Conservation (phyloP, 495 filamentous ascomycete species). For the Neurospora hispaniola region DNA sequence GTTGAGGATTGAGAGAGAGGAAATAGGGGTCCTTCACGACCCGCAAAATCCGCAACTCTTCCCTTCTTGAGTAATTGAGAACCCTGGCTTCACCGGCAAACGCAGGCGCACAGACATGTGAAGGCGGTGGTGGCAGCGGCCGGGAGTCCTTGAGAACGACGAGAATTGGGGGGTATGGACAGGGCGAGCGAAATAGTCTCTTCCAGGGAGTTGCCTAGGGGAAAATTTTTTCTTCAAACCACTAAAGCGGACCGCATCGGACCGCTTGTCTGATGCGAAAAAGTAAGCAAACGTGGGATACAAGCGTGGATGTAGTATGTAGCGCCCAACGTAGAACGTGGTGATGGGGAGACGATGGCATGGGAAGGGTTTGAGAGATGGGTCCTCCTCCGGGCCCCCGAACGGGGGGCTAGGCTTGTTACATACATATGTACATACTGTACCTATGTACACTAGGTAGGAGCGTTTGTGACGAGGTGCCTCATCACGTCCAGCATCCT, state of each 20-base stretch:
- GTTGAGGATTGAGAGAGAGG: not conserved
- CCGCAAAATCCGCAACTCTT: not conserved
- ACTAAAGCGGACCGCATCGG: not conserved
- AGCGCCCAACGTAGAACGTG: not conserved
- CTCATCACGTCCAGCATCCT: not conserved
- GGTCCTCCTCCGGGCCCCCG: not conserved
- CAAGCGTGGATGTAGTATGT: not conserved
- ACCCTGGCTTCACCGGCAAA: not conserved
- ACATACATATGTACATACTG: too few relatives aligned
- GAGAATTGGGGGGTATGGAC: not conserved
- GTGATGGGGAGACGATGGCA: not conserved
- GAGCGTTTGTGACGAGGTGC: not conserved
- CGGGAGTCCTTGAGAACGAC: not conserved
- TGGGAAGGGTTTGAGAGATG: not conserved
- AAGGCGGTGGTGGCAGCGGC: not conserved
- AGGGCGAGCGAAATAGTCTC: not conserved
- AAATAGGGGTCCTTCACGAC: not conserved
- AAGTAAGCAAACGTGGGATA: not conserved
- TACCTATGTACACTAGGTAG: not conserved
- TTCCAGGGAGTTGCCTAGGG: not conserved
- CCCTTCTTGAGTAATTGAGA: not conserved
- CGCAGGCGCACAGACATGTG: not conserved
- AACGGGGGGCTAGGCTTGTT: not conserved
- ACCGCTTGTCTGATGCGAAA: not conserved
- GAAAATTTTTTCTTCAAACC: not conserved